Evolutionary conservation across 2,329 filamentous ascomycete species (phyloP).

Genomic region (Botryotinia globosa): DNA sequence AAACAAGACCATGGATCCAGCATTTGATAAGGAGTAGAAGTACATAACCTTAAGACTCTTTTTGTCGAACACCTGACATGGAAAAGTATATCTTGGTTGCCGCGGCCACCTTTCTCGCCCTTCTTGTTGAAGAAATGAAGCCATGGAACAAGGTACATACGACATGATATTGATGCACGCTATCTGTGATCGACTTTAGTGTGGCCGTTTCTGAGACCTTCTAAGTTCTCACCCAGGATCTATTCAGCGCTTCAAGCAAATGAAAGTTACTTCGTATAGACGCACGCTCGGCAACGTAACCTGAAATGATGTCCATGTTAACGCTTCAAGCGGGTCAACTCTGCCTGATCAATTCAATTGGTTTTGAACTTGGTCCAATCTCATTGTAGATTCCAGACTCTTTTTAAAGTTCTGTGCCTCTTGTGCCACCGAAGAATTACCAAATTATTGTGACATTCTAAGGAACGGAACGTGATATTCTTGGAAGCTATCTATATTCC

Average conservation of each 20-base stretch:
- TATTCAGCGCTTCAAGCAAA: constrained; percentile 20
- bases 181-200: constrained; percentile 15
- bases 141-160: constrained; percentile 4
- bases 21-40: background rate
- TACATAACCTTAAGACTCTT: background rate
- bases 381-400: constrained; percentile 3
- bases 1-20: constrained; percentile 2
- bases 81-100: background rate
- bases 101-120: background rate
- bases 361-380: constrained; percentile 10
- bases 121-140: constrained; percentile 3
- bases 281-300: constrained; percentile 20
- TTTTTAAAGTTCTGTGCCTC: constrained; percentile 13
- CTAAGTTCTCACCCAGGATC: background rate
- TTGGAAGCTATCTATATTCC: background rate
- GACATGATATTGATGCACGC: constrained; percentile 10
- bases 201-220: constrained; percentile 16
- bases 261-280: constrained; percentile 19
- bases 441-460: background rate
- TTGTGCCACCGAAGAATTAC: constrained; percentile 9
- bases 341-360: constrained; percentile 1
- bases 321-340: constrained; percentile 20
- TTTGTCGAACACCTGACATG: constrained; percentile 4
- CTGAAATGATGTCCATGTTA: constrained; percentile 6
- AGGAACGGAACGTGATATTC: background rate